Base-by-base conservation (phyloP, 2,329 filamentous ascomycete species). In the Lomentospora prolificans region DNA sequence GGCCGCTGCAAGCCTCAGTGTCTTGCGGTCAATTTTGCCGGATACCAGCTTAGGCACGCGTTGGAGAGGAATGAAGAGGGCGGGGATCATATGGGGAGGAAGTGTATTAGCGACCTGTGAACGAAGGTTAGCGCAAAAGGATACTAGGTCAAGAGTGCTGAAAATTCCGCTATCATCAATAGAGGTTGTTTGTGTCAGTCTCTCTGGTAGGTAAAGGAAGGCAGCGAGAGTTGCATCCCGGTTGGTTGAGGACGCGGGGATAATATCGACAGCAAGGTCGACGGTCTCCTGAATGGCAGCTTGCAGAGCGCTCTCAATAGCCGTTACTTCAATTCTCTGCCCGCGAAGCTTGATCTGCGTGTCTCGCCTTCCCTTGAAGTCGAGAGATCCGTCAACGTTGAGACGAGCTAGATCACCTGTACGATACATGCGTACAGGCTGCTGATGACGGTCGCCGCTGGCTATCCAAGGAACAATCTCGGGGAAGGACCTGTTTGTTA, bases 281-380 rank as follows among this genome's bases (percentile, higher is more conserved):
- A 72, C 70, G 2, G 69, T 69, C 0, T 65, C 57, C 0, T 75
- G 74, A 9, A 27, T 4, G 12, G 14, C 19, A 33, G 79, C 64
- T 22, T 71, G 71, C 22, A 63, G 50, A 17, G 51, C 30, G 12
- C 30, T 33, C 30, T 33, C 30, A 12, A 33, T 12, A 6, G 30
- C 30, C 30, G 30, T 33, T 33, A 33, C 30, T 65, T 77, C 82
- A 53, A 79, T 69, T 53, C 78, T 64, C 58, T 75, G 80, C 25
- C 82, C 82, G 27, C 74, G 71, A 14, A 82, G 63, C 63, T 83
- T 83, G 50, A 82, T 72, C 61, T 82, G 79, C 0, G 70, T 71
- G 60, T 82, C 79, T 59, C 76, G 77, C 24, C 79, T 69, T 48
- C 77, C 78, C 50, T 76, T 62, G 54, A 71, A 76, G 1, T 69